Evolutionary conservation across 2,329 filamentous ascomycete species (phyloP).

Genomic region (Dryadomyces quercus-mongolicae): DNA sequence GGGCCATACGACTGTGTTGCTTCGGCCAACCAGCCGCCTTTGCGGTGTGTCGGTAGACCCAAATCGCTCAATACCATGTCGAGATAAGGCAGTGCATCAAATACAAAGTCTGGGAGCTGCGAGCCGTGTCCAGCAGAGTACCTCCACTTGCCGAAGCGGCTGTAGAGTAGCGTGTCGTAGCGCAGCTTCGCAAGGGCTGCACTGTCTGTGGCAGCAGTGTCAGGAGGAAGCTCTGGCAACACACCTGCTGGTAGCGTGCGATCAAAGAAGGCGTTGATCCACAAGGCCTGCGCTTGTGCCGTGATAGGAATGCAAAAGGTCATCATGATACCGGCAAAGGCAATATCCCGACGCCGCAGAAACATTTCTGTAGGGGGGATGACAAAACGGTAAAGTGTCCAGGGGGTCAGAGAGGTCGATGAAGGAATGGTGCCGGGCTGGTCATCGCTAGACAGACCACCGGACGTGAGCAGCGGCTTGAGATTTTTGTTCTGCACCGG

Average conservation of each 20-base stretch:
- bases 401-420: slow-evolving; percentile 27
- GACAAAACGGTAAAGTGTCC: slow-evolving; percentile 34
- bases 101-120: slow-evolving; percentile 57
- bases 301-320: slow-evolving; percentile 29
- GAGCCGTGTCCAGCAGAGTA: slow-evolving; percentile 55
- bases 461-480: slow-evolving; percentile 26
- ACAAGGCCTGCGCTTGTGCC: slow-evolving; percentile 42
- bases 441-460: slow-evolving; percentile 22
- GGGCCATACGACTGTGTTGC: slow-evolving; percentile 45
- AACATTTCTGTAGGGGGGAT: slow-evolving; percentile 27
- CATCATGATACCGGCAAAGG: slow-evolving; percentile 31
- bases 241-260: slow-evolving; percentile 25
- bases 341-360: slow-evolving; percentile 26
- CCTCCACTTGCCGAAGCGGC: slow-evolving; percentile 57
- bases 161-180: slow-evolving; percentile 49
- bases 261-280: slow-evolving; percentile 54
- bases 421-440: slow-evolving; percentile 13
- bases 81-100: slow-evolving; percentile 63
- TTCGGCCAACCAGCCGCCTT: slow-evolving; percentile 39
- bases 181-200: slow-evolving; percentile 29
- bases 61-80: slow-evolving; percentile 57
- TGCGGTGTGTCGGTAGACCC: slow-evolving; percentile 43
- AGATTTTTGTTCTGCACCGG: slow-evolving; percentile 35
- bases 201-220: neutral
- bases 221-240: slow-evolving; percentile 13